A percentile compares a stretch with the other conserved stretches of the same genome.
phyloP scores from a whole-genome alignment of 306 rosid species.

The Senna siamea region DNA sequence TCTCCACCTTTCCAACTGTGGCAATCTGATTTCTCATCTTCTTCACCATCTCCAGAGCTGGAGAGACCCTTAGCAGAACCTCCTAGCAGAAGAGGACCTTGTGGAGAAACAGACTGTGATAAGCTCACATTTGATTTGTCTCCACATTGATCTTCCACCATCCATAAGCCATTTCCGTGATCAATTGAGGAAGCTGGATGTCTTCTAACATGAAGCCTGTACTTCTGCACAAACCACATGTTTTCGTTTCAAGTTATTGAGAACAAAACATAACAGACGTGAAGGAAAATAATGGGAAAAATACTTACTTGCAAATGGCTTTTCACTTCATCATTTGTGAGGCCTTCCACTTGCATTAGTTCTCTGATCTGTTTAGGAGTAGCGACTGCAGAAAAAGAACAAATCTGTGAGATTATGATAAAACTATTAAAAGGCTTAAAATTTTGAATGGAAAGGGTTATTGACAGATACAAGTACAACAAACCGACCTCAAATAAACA shows the following conservation, averaged over 20 bases:
- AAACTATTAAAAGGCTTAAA: background rate
- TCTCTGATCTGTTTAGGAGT: conserved; percentile 97
- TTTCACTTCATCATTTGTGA: conserved; percentile 95
- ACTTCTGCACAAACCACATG: conserved; percentile 61
- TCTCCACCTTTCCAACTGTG: conserved; percentile 64
- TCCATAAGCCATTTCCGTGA: conserved; percentile 45
- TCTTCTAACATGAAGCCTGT: conserved; percentile 83
- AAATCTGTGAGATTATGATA: background rate
- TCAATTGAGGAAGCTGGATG: conserved; percentile 49
- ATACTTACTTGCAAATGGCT: conserved; percentile 84
- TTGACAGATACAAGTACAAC: too few relatives aligned
- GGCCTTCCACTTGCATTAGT: conserved; percentile 81
- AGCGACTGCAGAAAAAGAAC: conserved; percentile 58
- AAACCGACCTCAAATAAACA: too few relatives aligned
- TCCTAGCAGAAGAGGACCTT: conserved; percentile 61
- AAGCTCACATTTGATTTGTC: conserved; percentile 54
- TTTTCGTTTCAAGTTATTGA: background rate
- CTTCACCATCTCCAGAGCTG: conserved; percentile 67
- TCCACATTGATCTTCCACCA: conserved; percentile 49
- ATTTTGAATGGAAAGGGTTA: too few relatives aligned
- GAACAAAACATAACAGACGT: background rate
- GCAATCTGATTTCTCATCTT: conserved; percentile 81
- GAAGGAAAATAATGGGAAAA: background rate
- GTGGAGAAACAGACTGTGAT: conserved; percentile 69
- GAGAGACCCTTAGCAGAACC: conserved; percentile 65